Evolutionary conservation across 2,329 filamentous ascomycete species (phyloP), one percentile per base, ranked within the genome.

Genomic region (Parastagonospora nodorum): DNA sequence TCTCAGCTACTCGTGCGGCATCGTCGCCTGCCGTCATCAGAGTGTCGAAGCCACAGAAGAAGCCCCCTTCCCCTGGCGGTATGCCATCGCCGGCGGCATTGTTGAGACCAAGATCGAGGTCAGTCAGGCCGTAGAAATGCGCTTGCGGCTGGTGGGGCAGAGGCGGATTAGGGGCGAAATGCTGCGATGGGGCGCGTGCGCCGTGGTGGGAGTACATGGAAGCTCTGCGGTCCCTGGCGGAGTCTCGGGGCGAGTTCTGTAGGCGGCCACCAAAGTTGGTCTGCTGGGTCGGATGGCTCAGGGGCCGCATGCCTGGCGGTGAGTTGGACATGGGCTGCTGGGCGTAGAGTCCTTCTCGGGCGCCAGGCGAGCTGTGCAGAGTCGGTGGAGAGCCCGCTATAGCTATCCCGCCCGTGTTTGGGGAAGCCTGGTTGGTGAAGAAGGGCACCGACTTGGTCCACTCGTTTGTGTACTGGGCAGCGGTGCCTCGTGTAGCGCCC

Each of bases 1-100:
- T 87, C 64, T 89, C 82, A 46, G 76, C 67, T 10, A 66, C 62
- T 27, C 63, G 71, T 10, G 76, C 72, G 1, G 74, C 71, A 19
- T 79, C 78, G 48, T 77, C 71, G 6, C 78, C 77, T 2, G 76
- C 72, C 55, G 72, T 75, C 30, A 75, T 71, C 37, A 95, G 78
- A 2, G 80, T 85, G 69, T 96, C 92, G 63, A 96, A 92, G 5
- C 88, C 87, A 68, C 90, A 94, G 69, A 88, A 90, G 60, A 89
- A 91, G 7, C 89, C 90, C 38, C 82, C 83, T 32, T 87, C 84
- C 2, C 87, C 87, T 2, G 86, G 82, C 58, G 82, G 82, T 64
- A 87, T 77, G 8, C 81, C 75, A 31, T 80, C 75, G 37, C 77
- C 78, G 9, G 53, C 41, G 12, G 77, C 74, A 46, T 76, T 76